Base-by-base conservation (phyloP, 78 protist genomes). In the Pigoraptor vietnamica region DNA sequence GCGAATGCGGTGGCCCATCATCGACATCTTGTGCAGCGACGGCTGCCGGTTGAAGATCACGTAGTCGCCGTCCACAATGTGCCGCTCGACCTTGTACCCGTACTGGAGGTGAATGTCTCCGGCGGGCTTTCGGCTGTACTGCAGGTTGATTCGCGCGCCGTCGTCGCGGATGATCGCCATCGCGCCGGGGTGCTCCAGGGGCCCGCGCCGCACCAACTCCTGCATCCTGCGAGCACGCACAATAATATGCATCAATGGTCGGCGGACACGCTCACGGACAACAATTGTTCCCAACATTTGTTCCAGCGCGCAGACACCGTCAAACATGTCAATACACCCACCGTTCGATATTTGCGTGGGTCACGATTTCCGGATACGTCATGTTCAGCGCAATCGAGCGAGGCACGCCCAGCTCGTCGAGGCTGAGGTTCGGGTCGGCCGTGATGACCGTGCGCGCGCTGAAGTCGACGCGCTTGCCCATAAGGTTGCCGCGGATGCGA, bases 391-490 rank as follows among this genome's bases (percentile, higher is more conserved):
- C 99, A n/a, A 99, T 95, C 6, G 99, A 96, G 23, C 95, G 90
- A 25, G 99, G 99, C 23, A 99, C 99, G 39, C 99, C 99, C 88
- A 92, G 91, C 48, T 98, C 95, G 89, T 98, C 99, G 33, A 98
- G 93, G 39, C 92, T 87, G 33, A 99, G 93, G 90, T 95, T 96
- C 6, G 99, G 99, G 92, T 99, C 99, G 90, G 98, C 97, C 21
- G 99, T 98, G 96, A 99, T 99, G 94, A 99, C 99, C 0, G 99
- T 99, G 32, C 99, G 97, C 24, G 99, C 99, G 1, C 97, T 94
- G 93, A 98, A 99, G 91, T 99, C 99, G 32, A 97, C 99, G 56
- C 99, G 99, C 94, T 99, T 99, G 38, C 99, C 99, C 99, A 99
- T 99, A 39, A 99, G 96, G 93, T 99, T 98, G 39, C 98, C 98